Base-by-base conservation (phyloP, 2,329 filamentous ascomycete genomes). In the Trichoderma koningiopsis region DNA sequence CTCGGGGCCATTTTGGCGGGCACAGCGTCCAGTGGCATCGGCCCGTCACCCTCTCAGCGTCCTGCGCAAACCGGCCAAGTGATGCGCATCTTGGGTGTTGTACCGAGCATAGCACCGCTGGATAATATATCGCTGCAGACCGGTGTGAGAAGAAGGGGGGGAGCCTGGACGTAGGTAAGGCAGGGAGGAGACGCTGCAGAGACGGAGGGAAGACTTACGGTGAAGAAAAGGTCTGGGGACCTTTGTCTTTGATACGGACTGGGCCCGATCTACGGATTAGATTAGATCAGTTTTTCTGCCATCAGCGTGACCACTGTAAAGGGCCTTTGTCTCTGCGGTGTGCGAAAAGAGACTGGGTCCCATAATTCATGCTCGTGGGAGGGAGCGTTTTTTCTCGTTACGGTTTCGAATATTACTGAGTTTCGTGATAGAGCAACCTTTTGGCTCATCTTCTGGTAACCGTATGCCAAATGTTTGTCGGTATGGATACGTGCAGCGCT, bases 131-230 rank as follows among this genome's bases (percentile, higher is more conserved):
- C 43, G 65, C 31, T 56, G 58, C 57, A 68, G 29, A 60, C 47
- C 22, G 49, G 40, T 62, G 40, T 40, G 57, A n/a, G 16, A 27
- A 19, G 27, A 24, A 33, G 33, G 31, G 35, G 11, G 33, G 57
- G 43, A 49, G 31, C 22, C 47, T 47, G 16, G 19, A 27, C n/a
- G 47, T 35, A 14, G 33, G 33, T 5, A 35, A 35, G 33, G 33
- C 24, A 49, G 47, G 47, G 19, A 49, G 47, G 47, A 49, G 47
- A 24, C 22, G n/a, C 43, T 49, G 47, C 47, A 47, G 58, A 19
- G 60, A 49, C 43, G 60, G 62, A 56, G 62, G 52, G 35, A 65
- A 57, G 62, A 65, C 33, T 65, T 56, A 65, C 62, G 62, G 62
- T 65, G 62, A 65, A 65, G 61, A 33, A n/a, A 33, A 37, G 31